These are phyloP conservation scores for Syzygium grande DNA, from an alignment of 345 rosid genomes.

Conservation along the genomic window DNA sequence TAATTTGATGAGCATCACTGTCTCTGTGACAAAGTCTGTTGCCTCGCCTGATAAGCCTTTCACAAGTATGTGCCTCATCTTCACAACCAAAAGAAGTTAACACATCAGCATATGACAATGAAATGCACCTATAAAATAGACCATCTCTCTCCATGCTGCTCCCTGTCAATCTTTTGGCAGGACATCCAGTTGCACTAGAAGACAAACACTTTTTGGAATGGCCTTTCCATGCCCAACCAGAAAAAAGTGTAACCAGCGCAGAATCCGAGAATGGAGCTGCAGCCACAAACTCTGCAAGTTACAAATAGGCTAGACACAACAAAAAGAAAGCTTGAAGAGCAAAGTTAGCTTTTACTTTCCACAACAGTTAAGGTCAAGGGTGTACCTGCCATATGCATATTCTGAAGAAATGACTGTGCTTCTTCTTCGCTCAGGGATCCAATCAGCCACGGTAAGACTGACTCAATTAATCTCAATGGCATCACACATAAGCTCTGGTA, in stretches of 20 bases:
- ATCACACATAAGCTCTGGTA: constrained; percentile 79
- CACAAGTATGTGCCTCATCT: not conserved
- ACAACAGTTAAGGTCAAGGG: not conserved
- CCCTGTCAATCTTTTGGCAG: constrained; percentile 32
- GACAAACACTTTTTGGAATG: constrained; percentile 58
- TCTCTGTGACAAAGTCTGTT: constrained; percentile 1
- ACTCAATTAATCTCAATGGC: constrained; percentile 85
- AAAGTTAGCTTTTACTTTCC: not conserved
- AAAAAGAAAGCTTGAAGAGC: not conserved
- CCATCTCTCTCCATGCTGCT: constrained; percentile 37
- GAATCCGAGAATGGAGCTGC: constrained; percentile 63
- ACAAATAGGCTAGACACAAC: constrained; percentile 4
- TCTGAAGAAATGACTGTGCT: constrained; percentile 53
- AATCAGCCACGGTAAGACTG: constrained; percentile 81
- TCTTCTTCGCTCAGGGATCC: constrained; percentile 61
- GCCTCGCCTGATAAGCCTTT: not conserved
- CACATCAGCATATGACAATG: constrained; percentile 16
- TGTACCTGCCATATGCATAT: constrained; percentile 77
- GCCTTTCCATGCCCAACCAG: constrained; percentile 96
- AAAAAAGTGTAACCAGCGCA: constrained; percentile 73
- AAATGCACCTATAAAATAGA: constrained; percentile 34
- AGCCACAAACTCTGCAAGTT: not conserved
- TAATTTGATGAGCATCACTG: constrained; percentile 6
- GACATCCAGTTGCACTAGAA: constrained; percentile 40
- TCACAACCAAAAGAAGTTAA: not conserved